Percentiles rank a stretch among this genome's conserved stretches.
These are phyloP conservation scores for Tuctoria greenei DNA, from an alignment of 176 grass and related monocot genomes.

Conservation along the genomic window DNA sequence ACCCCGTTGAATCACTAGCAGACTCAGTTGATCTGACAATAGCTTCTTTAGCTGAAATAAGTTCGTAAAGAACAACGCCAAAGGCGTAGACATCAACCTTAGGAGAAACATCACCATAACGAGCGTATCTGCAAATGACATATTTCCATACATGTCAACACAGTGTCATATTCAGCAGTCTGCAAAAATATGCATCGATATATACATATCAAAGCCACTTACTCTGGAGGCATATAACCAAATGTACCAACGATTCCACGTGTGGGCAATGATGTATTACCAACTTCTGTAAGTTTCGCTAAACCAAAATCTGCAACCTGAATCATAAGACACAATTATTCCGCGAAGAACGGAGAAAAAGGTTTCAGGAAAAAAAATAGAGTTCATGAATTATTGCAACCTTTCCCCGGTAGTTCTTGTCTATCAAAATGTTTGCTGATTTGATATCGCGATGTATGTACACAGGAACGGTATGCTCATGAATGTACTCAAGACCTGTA, in stretches of 20 bases:
- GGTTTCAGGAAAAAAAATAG: background rate
- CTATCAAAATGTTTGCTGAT: slow-evolving; percentile 96
- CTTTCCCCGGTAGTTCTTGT: slow-evolving; percentile 86
- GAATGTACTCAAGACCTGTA: slow-evolving; percentile 96
- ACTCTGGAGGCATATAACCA: slow-evolving; percentile 99
- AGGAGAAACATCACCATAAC: slow-evolving; percentile 85
- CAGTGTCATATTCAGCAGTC: background rate
- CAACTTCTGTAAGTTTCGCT: slow-evolving; percentile 87
- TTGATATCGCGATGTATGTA: slow-evolving; percentile 98
- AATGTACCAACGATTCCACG: slow-evolving; percentile 88
- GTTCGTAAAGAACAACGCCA: slow-evolving; percentile 91
- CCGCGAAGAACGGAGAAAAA: background rate
- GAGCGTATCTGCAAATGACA: slow-evolving; percentile 62
- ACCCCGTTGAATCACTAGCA: slow-evolving; percentile 69
- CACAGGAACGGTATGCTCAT: slow-evolving; percentile 93
- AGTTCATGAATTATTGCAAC: slow-evolving; percentile 38
- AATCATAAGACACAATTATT: slow-evolving; percentile 24
- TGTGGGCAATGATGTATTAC: slow-evolving; percentile 57
- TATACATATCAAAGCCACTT: slow-evolving; percentile 33
- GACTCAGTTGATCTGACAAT: slow-evolving; percentile 65
- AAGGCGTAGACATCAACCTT: slow-evolving; percentile 93
- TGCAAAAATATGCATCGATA: background rate
- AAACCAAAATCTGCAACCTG: slow-evolving; percentile 99
- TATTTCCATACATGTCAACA: slow-evolving; percentile 21
- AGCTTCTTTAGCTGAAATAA: slow-evolving; percentile 93